Base-by-base conservation (phyloP, 2,329 filamentous ascomycete genomes). In the Exophiala xenobiotica region DNA sequence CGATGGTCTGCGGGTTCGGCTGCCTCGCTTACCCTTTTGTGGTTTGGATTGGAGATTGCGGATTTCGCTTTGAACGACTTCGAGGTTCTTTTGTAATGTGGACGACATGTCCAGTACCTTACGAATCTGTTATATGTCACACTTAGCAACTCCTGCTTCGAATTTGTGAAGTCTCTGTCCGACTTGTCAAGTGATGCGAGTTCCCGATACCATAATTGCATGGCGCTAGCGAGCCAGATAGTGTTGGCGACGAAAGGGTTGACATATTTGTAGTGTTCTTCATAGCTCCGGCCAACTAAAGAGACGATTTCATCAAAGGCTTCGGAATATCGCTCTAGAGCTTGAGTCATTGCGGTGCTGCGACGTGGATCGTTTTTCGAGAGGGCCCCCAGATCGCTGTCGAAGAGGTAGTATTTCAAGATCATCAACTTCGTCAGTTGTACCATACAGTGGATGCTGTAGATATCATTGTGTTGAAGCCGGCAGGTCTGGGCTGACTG, bases 351-450 rank as follows among this genome's bases (percentile, higher is more conserved):
- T 22, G 16, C 12, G 16, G 37, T 22, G 16, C 37, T 8, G 37
- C 19, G 37, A 8, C 5, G 16, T n/a, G n/a, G n/a, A n/a, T n/a
- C n/a, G n/a, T n/a, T n/a, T n/a, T n/a, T n/a, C n/a, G n/a, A n/a
- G n/a, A n/a, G n/a, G n/a, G n/a, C n/a, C n/a, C n/a, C n/a, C n/a
- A n/a, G n/a, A n/a, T n/a, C n/a, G n/a, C n/a, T n/a, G n/a, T n/a
- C 6, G 18, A 20, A 22, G 19, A 22, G 16, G 37, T 67, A 58
- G 47, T 67, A 64, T 33, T 65, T 62, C 40, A 65, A 56, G 23
- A 66, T 65, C 67, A 70, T 69, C 43, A 70, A 58, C 6, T 62
- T 58, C 9, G 65, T 61, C 7, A 70, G 62, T 51, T 69, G 66
- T 0, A 59, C 64, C 66, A 70, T 68, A 24, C 68, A 37, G 51